Percentiles rank a stretch among this genome's conserved stretches.
phyloP scores from a whole-genome alignment of 2,329 filamentous ascomycete species.

The Hawksworthiomyces lignivorus region DNA sequence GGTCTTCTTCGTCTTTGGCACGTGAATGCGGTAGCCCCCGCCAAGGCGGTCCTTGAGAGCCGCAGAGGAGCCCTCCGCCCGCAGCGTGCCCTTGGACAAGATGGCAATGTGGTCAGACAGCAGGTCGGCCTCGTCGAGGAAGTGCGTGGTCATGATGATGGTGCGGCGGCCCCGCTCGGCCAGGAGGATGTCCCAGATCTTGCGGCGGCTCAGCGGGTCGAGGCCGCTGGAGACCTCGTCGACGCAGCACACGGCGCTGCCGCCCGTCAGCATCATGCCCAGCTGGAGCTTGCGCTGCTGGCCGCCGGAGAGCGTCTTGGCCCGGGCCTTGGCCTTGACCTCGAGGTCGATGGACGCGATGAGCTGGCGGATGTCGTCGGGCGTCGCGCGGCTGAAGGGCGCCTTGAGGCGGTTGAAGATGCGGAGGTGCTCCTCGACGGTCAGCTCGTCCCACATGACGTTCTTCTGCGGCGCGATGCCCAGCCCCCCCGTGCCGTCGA shows the following conservation, averaged over 20 bases:
- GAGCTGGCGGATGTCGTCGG: constrained; percentile 53
- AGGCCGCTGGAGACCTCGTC: constrained; percentile 87
- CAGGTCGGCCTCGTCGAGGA: constrained; percentile 86
- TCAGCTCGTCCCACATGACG: constrained; percentile 84
- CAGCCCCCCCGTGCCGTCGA: constrained; percentile 70
- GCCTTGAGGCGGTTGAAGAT: constrained; percentile 82
- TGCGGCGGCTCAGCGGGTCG: constrained; percentile 76
- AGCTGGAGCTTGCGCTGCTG: constrained; percentile 90
- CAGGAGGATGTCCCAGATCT: constrained; percentile 90
- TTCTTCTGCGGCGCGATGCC: constrained; percentile 91
- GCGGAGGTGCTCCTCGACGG: constrained; percentile 72
- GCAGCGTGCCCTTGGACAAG: constrained; percentile 73
- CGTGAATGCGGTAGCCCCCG: constrained; percentile 75
- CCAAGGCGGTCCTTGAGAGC: constrained; percentile 77
- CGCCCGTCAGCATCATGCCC: constrained; percentile 91
- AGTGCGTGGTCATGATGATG: constrained; percentile 85
- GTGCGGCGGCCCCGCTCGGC: constrained; percentile 76
- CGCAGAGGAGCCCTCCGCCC: constrained; percentile 76
- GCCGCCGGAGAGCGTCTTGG: constrained; percentile 77
- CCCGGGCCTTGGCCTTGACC: constrained; percentile 62
- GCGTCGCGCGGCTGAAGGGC: constrained; percentile 44
- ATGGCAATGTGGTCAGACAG: constrained; percentile 85
- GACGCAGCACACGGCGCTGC: constrained; percentile 78
- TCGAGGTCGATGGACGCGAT: constrained; percentile 66
- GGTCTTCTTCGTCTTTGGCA: constrained; percentile 47